Conservation (phyloP, 306 rosid species). For the Trifolium pratense region DNA sequence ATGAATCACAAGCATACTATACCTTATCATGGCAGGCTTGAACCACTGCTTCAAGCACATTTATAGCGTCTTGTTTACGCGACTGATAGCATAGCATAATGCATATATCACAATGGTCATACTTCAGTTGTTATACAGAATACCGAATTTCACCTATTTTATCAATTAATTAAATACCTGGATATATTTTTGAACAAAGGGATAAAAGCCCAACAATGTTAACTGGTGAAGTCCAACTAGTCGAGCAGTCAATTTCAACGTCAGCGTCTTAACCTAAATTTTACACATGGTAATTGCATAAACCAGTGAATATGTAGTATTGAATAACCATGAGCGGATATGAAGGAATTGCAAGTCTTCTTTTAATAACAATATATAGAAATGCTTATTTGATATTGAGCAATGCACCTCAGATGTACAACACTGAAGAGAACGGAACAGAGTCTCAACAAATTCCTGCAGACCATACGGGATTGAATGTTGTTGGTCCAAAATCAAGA, state of each 20-base stretch:
- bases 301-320: neutral
- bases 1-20: neutral
- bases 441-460: neutral
- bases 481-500: neutral
- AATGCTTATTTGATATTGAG: neutral
- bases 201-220: neutral
- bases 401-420: neutral
- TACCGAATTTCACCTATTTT: neutral
- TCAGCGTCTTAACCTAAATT: neutral
- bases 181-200: neutral
- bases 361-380: neutral
- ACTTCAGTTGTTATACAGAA: neutral
- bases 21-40: slow-evolving; percentile 97
- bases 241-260: neutral
- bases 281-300: neutral
- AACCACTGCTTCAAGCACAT: slow-evolving; percentile 79
- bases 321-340: neutral
- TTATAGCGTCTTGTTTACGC: slow-evolving; percentile 71
- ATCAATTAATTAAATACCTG: neutral
- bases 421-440: too few relatives aligned
- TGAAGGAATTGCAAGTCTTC: neutral
- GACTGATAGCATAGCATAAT: slow-evolving; percentile 61
- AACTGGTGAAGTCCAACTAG: neutral
- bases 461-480: neutral
- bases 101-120: neutral